Evolutionary conservation across 2,329 filamentous ascomycete genomes (phyloP), one percentile per base, ranked within the genome.

Genomic region (Ceratocystis destructans): DNA sequence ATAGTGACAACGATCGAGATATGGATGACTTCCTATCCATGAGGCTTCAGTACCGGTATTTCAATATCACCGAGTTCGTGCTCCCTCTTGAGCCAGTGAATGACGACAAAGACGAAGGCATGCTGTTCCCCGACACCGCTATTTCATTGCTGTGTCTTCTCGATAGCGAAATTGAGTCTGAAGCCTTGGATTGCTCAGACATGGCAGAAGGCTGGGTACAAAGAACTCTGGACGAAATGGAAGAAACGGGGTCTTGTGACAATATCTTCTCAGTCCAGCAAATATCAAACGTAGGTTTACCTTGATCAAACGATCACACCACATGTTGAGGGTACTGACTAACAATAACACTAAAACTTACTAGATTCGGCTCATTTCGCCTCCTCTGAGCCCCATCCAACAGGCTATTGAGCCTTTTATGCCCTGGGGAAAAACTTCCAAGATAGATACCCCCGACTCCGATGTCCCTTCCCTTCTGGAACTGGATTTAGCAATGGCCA

Each of bases 51-150:
- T 68, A 64, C 44, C 64, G 57, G 25, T 15, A 50, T 20, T 57
- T 66, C 33, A 41, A 64, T 33, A 25, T 57, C 22, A 31, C 41
- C 20, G 50, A 50, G 41, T 48, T 44, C 5, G 55, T 62, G 17
- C 28, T 68, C 15, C 66, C 66, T 17, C 63, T 64, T 20, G 67
- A 66, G 12, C 67, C 67, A 17, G 48, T 66, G 7, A 61, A 66
- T 37, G 61, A 64, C 28, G 62, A 64, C 5, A 53, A 45, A 12
- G 67, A 68, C 57, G 67, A 68, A 41, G 33, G 61, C 22, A 61
- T 68, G 53, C 37, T 55, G n/a, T 68, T 68, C 61, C 64, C 67
- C 25, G 20, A 50, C n/a, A 20, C 37, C 5, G 25, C 64, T 20
- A 7, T 33, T 48, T 7, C 59, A 20, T 37, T 53, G 20, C 25